Base-by-base conservation (phyloP, 768 basidiomycete genomes). In the Rhodotorula diobovata region DNA sequence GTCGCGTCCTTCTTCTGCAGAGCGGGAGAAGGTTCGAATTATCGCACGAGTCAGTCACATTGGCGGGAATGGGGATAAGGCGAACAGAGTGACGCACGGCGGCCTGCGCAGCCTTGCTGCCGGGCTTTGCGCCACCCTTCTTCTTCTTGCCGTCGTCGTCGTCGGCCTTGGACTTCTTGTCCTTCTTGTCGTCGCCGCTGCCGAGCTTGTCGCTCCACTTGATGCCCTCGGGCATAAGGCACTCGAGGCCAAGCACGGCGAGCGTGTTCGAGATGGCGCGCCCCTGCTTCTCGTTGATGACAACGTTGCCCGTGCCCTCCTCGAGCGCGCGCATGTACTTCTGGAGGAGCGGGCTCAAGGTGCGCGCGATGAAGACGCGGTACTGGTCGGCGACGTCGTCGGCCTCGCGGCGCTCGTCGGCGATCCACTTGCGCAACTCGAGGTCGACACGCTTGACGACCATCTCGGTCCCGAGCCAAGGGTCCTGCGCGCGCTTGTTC, bases 391-490 rank as follows among this genome's bases (percentile, higher is more conserved):
- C 81, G 35, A 82, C 79, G 21, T 73, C 61, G 14, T 78, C 59
- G 2, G 81, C 79, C 15, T 84, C 84, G 11, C 78, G 80, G 18
- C 80, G 77, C 2, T 80, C 65, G 61, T 86, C 82, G 46, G 82
- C 82, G 48, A 86, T 82, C 89, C 88, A 89, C 43, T 76, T 72
- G 48, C 77, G 76, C 45, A 88, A 79, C 62, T 84, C 80, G 10
- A 87, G 81, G 70, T 89, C 82, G 51, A 89, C 75, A 2, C 80
- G 81, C 74, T 84, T 89, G 6, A 88, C 76, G 2, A 81, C 81
- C 69, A 86, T 80, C 76, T 89, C 87, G 15, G 83, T 79, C 0
- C 80, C 80, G n/a, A 87, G 80, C 71, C 81, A 79, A 0, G 82
- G 82, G 41, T 84, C 83, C 28, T 71, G 57, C 57, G 81, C 79